Evolutionary conservation across 192 early-diverging fungal genomes (phyloP).

Genomic region (Linnemannia zychae): DNA sequence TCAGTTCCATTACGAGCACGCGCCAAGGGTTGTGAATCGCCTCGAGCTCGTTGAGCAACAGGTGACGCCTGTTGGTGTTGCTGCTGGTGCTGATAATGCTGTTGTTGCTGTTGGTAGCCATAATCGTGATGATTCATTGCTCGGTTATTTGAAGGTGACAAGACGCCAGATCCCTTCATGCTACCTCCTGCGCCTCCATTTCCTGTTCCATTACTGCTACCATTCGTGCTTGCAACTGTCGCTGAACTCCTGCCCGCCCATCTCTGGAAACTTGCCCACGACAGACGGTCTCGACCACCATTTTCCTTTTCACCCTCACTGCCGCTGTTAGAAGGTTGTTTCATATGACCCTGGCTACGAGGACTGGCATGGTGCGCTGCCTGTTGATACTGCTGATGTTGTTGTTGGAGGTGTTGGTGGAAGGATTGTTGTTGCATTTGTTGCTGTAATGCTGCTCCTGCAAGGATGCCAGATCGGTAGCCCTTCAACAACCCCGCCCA

Average conservation of each 20-base stretch:
- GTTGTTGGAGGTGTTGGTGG: constrained; percentile 26
- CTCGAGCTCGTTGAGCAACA: neutral
- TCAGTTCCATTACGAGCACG: constrained; percentile 26
- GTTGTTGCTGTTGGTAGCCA: neutral
- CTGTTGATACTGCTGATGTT: constrained; percentile 10
- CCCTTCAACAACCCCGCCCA: constrained; percentile 83
- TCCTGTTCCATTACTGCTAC: neutral
- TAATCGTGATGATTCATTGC: neutral
- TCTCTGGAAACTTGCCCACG: constrained; percentile 46
- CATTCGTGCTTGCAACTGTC: neutral
- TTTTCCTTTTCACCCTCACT: constrained; percentile 36
- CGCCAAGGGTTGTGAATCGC: neutral
- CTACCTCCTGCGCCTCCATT: neutral
- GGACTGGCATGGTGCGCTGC: neutral
- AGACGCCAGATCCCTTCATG: neutral
- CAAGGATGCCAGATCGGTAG: constrained; percentile 73
- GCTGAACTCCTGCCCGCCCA: constrained; percentile 33
- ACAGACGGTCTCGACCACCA: constrained; percentile 31
- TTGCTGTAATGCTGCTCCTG: constrained; percentile 45
- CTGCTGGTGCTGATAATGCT: neutral
- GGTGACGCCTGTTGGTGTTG: neutral
- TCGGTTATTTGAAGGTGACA: constrained; percentile 8
- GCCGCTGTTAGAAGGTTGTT: constrained; percentile 36
- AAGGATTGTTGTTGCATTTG: constrained; percentile 27
- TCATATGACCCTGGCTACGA: constrained; percentile 21